Base-by-base conservation (phyloP, 306 rosid species). In the Fragaria nilgerrensis region DNA sequence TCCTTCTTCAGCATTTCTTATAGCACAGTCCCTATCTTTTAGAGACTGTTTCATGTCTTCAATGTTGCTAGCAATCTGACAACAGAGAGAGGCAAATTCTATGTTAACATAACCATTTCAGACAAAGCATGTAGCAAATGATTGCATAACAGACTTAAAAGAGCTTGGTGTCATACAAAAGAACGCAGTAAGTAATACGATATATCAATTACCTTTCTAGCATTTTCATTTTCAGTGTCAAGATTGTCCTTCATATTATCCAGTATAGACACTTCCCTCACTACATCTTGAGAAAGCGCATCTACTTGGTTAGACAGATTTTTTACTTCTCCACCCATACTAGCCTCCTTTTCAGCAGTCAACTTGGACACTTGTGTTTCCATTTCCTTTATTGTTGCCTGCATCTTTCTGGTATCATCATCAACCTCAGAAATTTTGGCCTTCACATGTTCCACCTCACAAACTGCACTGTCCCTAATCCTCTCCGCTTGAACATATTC, bases 281-380 rank as follows among this genome's bases (percentile, higher is more conserved):
- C 95, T 61, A 95, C 88, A 84, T 84, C 84, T 85, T 89, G 92
- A 73, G 97, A 85, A 81, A 90, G 86, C 12, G 75, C 79, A 80
- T 92, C 97, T 68, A 89, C 93, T 80, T 82, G 88, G 75, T 88
- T 91, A 6, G 97, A 87, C 82, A 92, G 86, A 77, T 85, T 77
- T 89, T 95, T 92, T 36, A 87, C 90, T 87, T 95, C 98, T 50
- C 88, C 95, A 45, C 97, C 97, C 98, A 95, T 92, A 83, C 82
- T 84, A 53, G 96, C 92, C 80, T 92, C 98, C 88, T 87, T 95
- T 82, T 89, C 96, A 23, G 91, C 92, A 52, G 92, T 84, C 88
- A 95, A 71, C 76, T 83, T 87, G 17, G 82, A 82, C 79, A 95
- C 78, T 77, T 86, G 87, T 34, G 80, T 76, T 85, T 95, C 97